These are phyloP conservation scores for Vishniacozyma victoriae DNA, from an alignment of 768 basidiomycete genomes.

Conservation along the genomic window DNA sequence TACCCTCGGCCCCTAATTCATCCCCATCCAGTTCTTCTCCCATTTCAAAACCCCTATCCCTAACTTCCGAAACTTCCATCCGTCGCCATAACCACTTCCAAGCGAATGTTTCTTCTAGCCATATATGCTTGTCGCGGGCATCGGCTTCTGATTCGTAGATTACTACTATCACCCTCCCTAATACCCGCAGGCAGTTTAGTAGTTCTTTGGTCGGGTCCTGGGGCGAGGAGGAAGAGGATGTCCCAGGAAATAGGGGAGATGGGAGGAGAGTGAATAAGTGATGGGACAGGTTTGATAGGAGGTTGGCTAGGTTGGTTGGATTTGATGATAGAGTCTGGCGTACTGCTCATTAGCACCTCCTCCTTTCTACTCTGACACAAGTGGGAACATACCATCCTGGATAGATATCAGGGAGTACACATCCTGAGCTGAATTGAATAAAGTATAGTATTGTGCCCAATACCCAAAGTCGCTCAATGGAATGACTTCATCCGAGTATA, in stretches of 20 bases:
- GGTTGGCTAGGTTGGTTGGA: conserved; percentile 78
- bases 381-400: conserved; percentile 63
- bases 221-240: conserved; percentile 63
- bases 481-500: conserved; percentile 68
- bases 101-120: conserved; percentile 55
- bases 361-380: not conserved
- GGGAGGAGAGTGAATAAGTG: conserved; percentile 42
- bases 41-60: conserved; percentile 43
- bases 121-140: conserved; percentile 52
- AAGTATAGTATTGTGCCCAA: conserved; percentile 80
- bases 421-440: conserved; percentile 85
- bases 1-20: conserved; percentile 1
- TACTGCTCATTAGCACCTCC: conserved; percentile 52
- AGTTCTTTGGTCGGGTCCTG: conserved; percentile 72
- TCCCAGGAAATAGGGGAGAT: conserved; percentile 29
- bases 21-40: conserved; percentile 2
- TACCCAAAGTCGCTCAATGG: conserved; percentile 63
- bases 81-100: conserved; percentile 75
- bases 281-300: conserved; percentile 62
- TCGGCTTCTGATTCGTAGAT: conserved; percentile 55
- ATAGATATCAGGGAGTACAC: conserved; percentile 83
- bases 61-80: conserved; percentile 12
- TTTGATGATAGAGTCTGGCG: conserved; percentile 72
- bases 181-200: conserved; percentile 82
- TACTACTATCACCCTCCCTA: conserved; percentile 84